Percentiles rank a stretch among this genome's conserved stretches.
phyloP scores from a whole-genome alignment of 2,329 filamentous ascomycete species.

The Torrubiella hemipterigena region DNA sequence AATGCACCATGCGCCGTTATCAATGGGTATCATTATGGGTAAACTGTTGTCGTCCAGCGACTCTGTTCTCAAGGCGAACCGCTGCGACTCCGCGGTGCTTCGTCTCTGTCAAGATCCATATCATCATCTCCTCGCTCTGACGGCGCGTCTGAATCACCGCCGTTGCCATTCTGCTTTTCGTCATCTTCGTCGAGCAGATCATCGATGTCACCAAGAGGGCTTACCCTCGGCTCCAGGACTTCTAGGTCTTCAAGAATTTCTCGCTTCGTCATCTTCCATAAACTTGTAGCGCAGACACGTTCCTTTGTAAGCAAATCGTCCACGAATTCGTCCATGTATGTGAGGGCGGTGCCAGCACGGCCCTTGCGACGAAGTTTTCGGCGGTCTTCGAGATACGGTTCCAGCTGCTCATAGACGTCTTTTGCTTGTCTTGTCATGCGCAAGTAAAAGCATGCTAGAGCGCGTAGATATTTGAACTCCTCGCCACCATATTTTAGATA shows the following conservation, averaged over 20 bases:
- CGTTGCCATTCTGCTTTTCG: slow-evolving; percentile 22
- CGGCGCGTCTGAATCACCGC: slow-evolving; percentile 15
- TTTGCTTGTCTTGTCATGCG: slow-evolving; percentile 72
- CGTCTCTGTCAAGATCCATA: slow-evolving; percentile 27
- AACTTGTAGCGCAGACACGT: slow-evolving; percentile 76
- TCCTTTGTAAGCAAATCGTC: slow-evolving; percentile 86
- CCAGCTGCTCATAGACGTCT: slow-evolving; percentile 68
- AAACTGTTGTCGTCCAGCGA: not conserved
- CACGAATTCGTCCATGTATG: slow-evolving; percentile 82
- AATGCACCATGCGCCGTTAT: no score
- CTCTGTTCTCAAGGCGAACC: slow-evolving; percentile 8
- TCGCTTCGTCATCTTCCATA: slow-evolving; percentile 83
- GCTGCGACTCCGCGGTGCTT: slow-evolving; percentile 11
- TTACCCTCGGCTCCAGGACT: slow-evolving; percentile 71
- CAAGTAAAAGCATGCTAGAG: slow-evolving; percentile 87
- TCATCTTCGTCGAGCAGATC: slow-evolving; percentile 53
- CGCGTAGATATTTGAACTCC: slow-evolving; percentile 76
- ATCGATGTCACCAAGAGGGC: slow-evolving; percentile 70
- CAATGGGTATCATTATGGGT: no score
- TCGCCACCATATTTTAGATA: slow-evolving; percentile 69
- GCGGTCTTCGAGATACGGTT: slow-evolving; percentile 71
- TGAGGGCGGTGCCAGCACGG: slow-evolving; percentile 62
- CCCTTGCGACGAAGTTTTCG: slow-evolving; percentile 72
- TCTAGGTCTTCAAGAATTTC: slow-evolving; percentile 82
- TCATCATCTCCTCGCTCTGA: slow-evolving; percentile 20